phyloP scores from a whole-genome alignment of 129 eudicot species.

The Logfia minima region DNA sequence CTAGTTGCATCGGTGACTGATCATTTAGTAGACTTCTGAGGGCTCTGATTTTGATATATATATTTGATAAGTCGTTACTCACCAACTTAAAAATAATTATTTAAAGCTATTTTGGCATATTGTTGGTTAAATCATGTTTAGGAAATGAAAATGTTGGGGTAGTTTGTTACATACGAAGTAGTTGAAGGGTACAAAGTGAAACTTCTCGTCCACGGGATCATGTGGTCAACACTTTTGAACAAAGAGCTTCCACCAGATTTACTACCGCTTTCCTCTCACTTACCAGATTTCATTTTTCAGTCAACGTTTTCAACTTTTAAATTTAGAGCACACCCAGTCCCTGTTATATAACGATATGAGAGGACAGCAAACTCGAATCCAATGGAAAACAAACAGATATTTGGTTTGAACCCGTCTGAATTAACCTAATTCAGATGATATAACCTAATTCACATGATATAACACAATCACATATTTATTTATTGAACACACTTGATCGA shows the following conservation, averaged over 20 bases:
- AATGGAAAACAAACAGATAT: no score
- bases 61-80: background rate
- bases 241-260: background rate
- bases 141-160: background rate
- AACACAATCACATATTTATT: no score
- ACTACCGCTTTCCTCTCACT: background rate
- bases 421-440: no score
- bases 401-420: no score
- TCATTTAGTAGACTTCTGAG: background rate
- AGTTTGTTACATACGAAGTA: background rate
- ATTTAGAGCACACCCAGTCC: background rate
- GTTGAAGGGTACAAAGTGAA: background rate
- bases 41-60: background rate
- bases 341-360: no score
- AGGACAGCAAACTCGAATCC: no score
- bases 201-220: background rate
- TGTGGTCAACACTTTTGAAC: background rate
- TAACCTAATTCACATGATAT: no score
- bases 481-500: no score
- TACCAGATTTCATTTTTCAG: background rate
- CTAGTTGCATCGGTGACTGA: no score
- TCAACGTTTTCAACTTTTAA: background rate
- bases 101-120: background rate
- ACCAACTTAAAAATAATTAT: no score
- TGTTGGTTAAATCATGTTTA: background rate